Conservation (phyloP, 202 grass and related monocot species). For the Setaria viridis region DNA sequence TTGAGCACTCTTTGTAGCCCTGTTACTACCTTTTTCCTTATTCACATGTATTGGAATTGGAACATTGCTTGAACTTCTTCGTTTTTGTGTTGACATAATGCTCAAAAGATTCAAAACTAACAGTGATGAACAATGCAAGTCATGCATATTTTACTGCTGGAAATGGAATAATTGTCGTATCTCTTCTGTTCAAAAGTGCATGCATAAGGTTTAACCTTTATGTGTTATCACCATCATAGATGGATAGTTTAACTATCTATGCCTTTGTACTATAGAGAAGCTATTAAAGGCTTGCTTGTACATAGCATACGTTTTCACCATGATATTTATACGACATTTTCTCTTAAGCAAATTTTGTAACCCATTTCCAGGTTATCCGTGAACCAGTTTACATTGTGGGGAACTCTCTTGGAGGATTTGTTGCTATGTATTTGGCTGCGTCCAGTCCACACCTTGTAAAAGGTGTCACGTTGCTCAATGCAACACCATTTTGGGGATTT, state of each 20-base stretch:
- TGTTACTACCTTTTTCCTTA: not conserved
- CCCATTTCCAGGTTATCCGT: constrained; percentile 75
- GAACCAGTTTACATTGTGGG: constrained; percentile 97
- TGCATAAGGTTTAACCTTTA: not conserved
- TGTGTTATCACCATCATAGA: not conserved
- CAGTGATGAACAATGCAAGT: not conserved
- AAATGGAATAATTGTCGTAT: not conserved
- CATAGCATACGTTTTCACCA: not conserved
- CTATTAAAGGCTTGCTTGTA: constrained; percentile 3
- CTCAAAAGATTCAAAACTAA: not conserved
- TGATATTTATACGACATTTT: not conserved
- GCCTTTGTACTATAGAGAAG: not conserved
- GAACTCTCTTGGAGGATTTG: constrained; percentile 95
- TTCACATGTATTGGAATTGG: not conserved
- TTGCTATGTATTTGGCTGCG: constrained; percentile 80
- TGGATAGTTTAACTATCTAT: constrained; percentile 9
- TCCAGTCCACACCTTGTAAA: constrained; percentile 82
- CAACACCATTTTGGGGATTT: constrained; percentile 97
- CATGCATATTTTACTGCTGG: not conserved
- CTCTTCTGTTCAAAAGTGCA: constrained; percentile 23
- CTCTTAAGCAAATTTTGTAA: constrained; percentile 29
- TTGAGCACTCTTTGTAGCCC: not conserved
- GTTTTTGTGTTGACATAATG: not conserved
- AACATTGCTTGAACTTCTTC: not conserved
- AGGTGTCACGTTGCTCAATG: constrained; percentile 94